phyloP scores from a whole-genome alignment of 257 asterid species.

The Penstemon newberryi region DNA sequence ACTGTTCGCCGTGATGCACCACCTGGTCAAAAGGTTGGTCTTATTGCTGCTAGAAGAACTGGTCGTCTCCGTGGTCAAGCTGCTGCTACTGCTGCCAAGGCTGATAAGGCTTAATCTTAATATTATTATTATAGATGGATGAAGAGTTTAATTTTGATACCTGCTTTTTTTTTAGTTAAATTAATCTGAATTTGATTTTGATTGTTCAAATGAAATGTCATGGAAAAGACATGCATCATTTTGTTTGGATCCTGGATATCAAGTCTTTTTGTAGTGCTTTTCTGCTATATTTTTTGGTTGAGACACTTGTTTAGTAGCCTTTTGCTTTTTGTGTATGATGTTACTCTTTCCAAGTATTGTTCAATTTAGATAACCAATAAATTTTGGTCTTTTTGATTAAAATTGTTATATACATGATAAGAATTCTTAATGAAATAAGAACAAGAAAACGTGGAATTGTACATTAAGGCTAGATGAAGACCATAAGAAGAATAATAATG shows the following conservation, averaged over 20 bases:
- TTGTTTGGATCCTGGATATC: conserved; percentile 18
- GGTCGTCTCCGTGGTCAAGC: conserved; percentile 71
- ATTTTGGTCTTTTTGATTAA: too few relatives aligned
- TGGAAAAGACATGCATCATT: not conserved
- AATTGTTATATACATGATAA: too few relatives aligned
- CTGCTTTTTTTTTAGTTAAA: not conserved
- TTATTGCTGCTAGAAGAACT: conserved; percentile 61
- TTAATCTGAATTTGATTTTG: conserved; percentile 7
- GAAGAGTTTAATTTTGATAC: not conserved
- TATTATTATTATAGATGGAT: not conserved
- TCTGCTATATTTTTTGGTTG: not conserved
- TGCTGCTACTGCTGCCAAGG: conserved; percentile 56
- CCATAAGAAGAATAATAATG: too few relatives aligned
- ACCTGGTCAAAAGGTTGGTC: conserved; percentile 66
- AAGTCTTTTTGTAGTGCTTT: not conserved
- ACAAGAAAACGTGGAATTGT: too few relatives aligned
- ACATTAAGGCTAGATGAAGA: too few relatives aligned
- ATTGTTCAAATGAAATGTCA: conserved; percentile 5
- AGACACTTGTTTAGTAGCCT: too few relatives aligned
- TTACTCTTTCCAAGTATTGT: too few relatives aligned
- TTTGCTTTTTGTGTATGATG: too few relatives aligned
- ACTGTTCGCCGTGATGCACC: conserved; percentile 71
- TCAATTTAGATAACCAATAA: too few relatives aligned
- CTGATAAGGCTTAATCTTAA: conserved; percentile 39
- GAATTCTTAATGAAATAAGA: too few relatives aligned